These are phyloP conservation scores for Solanum hybrid DNA, from an alignment of 305 asterid genomes.

Conservation along the genomic window DNA sequence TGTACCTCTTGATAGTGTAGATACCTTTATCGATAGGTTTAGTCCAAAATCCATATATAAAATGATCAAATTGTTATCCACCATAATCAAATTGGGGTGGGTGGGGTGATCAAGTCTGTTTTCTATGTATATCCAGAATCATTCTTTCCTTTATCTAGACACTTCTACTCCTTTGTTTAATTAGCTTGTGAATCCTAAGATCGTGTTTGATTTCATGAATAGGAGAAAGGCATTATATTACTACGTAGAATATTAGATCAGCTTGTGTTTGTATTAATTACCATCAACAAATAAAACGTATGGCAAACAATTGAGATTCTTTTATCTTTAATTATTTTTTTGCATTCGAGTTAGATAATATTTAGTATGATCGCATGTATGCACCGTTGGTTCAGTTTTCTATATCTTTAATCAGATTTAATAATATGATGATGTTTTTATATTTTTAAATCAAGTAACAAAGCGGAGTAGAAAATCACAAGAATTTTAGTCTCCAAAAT, in stretches of 20 bases:
- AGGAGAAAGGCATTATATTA: not conserved
- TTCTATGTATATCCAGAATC: not conserved
- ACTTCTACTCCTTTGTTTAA: not conserved
- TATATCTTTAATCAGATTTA: not conserved
- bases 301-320: not conserved
- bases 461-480: not conserved
- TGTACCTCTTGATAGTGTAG: not conserved
- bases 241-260: not conserved
- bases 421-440: not conserved
- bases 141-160: not conserved
- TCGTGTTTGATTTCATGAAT: not conserved
- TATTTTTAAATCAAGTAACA: not conserved
- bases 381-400: not conserved
- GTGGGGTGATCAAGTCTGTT: not conserved
- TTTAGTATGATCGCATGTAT: not conserved
- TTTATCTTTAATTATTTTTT: too few species aligned
- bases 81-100: not conserved
- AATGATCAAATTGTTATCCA: not conserved
- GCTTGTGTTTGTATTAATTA: not conserved
- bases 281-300: not conserved
- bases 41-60: not conserved
- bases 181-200: not conserved
- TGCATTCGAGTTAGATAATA: not conserved
- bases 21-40: not conserved
- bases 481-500: not conserved